These are phyloP conservation scores for Aspergillus sp. DNA, from an alignment of 2,329 filamentous ascomycete species.

Conservation along the genomic window DNA sequence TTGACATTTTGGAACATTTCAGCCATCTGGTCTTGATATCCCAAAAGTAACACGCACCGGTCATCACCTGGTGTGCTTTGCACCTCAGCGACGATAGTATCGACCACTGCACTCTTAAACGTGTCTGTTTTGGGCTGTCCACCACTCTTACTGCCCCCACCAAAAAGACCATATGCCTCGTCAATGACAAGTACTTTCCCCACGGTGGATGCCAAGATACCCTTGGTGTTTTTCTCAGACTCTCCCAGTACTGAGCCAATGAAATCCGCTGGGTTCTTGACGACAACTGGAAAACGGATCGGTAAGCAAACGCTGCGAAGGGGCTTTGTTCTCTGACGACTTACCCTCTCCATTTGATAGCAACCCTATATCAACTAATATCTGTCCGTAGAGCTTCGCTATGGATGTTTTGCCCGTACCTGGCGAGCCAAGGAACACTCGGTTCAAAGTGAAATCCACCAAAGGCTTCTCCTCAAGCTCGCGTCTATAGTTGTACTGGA, in stretches of 20 bases:
- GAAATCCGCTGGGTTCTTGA: constrained; percentile 69
- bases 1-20: constrained; percentile 68
- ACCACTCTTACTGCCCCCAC: constrained; percentile 20
- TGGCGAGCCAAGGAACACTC: constrained; percentile 61
- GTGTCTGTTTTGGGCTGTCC: constrained; percentile 31
- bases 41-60: constrained; percentile 62
- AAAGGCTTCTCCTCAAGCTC: constrained; percentile 55
- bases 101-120: constrained; percentile 59
- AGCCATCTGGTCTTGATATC: constrained; percentile 62
- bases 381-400: constrained; percentile 61
- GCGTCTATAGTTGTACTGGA: constrained; percentile 56
- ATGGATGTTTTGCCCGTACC: constrained; percentile 72
- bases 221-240: constrained; percentile 65
- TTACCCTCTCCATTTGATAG: constrained; percentile 60
- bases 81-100: constrained; percentile 66
- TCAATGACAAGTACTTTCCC: constrained; percentile 76
- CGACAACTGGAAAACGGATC: constrained; percentile 45
- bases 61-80: constrained; percentile 64
- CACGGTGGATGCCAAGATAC: constrained; percentile 54
- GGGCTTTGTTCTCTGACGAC: constrained; percentile 5
- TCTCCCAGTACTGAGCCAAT: constrained; percentile 54
- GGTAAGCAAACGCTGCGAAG: constrained; percentile 6
- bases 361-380: constrained; percentile 59
- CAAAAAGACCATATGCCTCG: constrained; percentile 63
- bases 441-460: constrained; percentile 57